Evolutionary conservation across 1,139 yeast species (phyloP).

Genomic region (Pichia sp.): DNA sequence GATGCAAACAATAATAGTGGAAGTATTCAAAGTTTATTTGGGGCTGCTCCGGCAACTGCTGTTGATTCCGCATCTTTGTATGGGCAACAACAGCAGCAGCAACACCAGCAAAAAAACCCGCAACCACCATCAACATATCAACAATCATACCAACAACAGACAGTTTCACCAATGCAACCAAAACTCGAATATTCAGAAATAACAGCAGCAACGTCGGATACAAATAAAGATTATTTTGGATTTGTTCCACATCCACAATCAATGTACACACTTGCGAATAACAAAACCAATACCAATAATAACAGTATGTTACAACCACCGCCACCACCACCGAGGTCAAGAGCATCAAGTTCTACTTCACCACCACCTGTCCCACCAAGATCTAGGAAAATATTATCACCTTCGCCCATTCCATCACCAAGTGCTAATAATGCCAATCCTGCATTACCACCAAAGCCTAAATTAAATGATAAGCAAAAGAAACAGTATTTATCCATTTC

Average conservation of each 20-base stretch:
- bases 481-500: slow-evolving; percentile 22
- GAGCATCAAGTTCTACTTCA: slow-evolving; percentile 15
- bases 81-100: not conserved
- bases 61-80: not conserved
- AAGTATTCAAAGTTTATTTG: not conserved
- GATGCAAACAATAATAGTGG: not conserved
- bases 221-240: slow-evolving; percentile 7
- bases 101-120: not conserved
- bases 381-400: slow-evolving; percentile 11
- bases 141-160: not conserved
- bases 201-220: not conserved
- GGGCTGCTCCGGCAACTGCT: not conserved
- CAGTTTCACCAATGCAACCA: not conserved
- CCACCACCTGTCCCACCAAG: slow-evolving; percentile 29
- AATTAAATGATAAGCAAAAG: slow-evolving; percentile 22
- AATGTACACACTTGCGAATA: not conserved
- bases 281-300: not conserved
- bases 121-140: not conserved
- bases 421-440: slow-evolving; percentile 24
- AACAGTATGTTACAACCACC: slow-evolving; percentile 19
- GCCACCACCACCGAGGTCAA: slow-evolving; percentile 18
- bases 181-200: not conserved
- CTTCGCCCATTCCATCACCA: slow-evolving; percentile 23
- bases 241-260: slow-evolving; percentile 12
- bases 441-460: slow-evolving; percentile 36